These are phyloP conservation scores for Lantana camara DNA, from an alignment of 257 asterid species.

Conservation along the genomic window DNA sequence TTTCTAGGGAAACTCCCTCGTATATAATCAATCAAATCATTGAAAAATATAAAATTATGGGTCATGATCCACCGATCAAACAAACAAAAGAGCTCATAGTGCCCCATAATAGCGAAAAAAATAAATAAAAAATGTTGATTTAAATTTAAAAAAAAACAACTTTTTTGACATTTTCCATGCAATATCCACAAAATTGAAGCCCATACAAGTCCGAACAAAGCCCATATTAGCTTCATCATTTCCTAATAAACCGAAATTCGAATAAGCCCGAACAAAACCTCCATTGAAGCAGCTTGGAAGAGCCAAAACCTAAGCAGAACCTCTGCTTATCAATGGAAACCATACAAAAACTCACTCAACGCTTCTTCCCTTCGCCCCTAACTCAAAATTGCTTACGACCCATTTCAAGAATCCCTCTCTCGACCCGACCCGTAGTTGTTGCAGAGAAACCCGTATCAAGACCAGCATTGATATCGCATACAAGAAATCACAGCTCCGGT, in stretches of 20 bases:
- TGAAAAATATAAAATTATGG: too few species aligned
- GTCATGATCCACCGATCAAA: too few species aligned
- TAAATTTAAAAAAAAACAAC: too few species aligned
- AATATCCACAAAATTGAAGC: neutral
- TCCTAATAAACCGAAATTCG: slow-evolving; percentile 13
- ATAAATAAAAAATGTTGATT: too few species aligned
- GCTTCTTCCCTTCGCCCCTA: slow-evolving; percentile 36
- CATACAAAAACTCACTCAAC: slow-evolving; percentile 55
- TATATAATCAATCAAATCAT: too few species aligned
- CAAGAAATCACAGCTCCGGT: slow-evolving; percentile 40
- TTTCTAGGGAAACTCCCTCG: too few species aligned
- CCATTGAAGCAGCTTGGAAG: too few species aligned
- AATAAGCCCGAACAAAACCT: neutral
- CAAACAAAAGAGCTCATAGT: too few species aligned
- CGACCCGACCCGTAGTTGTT: slow-evolving; percentile 31
- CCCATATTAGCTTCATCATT: neutral
- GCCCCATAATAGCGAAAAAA: too few species aligned
- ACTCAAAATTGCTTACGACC: slow-evolving; percentile 36
- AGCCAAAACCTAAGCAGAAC: neutral
- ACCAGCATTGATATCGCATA: slow-evolving; percentile 23
- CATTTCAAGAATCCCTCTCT: slow-evolving; percentile 32
- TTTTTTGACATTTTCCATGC: neutral
- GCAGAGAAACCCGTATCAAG: slow-evolving; percentile 23
- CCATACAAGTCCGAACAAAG: neutral
- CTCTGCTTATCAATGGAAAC: slow-evolving; percentile 46